Evolutionary conservation across 768 basidiomycete genomes (phyloP), one percentile per base, ranked within the genome.

Genomic region (Suillus paluster): DNA sequence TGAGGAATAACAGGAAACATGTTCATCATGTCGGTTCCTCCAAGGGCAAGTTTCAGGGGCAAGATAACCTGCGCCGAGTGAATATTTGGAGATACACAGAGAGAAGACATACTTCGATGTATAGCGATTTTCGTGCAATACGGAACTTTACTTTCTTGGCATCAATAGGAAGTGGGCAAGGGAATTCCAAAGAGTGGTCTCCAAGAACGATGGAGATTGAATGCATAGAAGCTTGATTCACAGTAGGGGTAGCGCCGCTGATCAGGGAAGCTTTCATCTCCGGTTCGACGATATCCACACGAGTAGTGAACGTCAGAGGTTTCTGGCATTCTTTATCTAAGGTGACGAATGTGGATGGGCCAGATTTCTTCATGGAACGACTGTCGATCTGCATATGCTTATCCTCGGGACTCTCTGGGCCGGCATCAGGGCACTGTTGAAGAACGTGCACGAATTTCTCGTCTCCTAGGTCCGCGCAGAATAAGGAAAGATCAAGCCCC

Each of bases 111-210:
- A 75, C 76, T 69, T 75, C 78, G 5, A 87, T 71, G 60, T 83
- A 88, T 27, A 69, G 76, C 1, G 85, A 87, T 64, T 83, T 85
- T 42, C 86, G 78, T 10, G 86, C 86, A 38, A 87, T 65, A 5
- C 84, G 78, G 11, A 81, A 66, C 64, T 76, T 83, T 2, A 69
- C 57, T 17, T 73, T 72, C 21, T 65, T 62, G n/a, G n/a, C n/a
- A n/a, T n/a, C n/a, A n/a, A n/a, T n/a, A n/a, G n/a, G n/a, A n/a
- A n/a, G n/a, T n/a, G n/a, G n/a, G n/a, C n/a, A n/a, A n/a, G n/a
- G n/a, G n/a, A n/a, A n/a, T n/a, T n/a, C n/a, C n/a, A n/a, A n/a
- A n/a, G n/a, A n/a, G n/a, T n/a, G n/a, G n/a, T n/a, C n/a, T n/a
- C n/a, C n/a, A n/a, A n/a, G n/a, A 39, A 39, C 52, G 34, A 73